phyloP scores from a whole-genome alignment of 345 rosid genomes.

The Camelina laxa region DNA sequence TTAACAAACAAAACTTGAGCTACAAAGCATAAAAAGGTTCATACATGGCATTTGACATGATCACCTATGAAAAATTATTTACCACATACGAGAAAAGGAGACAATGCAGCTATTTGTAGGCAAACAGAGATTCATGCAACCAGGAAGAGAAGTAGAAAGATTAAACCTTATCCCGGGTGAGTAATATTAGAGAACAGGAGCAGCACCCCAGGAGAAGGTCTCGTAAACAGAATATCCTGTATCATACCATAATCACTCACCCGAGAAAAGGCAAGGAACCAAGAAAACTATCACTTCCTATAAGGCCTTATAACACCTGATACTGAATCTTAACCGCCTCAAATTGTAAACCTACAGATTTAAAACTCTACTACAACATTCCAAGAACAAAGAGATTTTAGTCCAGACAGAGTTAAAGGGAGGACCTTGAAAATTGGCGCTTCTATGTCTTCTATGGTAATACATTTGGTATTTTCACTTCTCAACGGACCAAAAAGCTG shows the following conservation, averaged over 20 bases:
- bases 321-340: conserved; percentile 18
- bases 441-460: conserved; percentile 67
- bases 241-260: conserved; percentile 70
- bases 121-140: conserved; percentile 32
- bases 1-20: conserved; percentile 2
- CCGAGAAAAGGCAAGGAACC: conserved; percentile 60
- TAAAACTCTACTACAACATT: neutral
- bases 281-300: conserved; percentile 51
- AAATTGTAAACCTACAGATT: neutral
- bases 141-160: conserved; percentile 51
- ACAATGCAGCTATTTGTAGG: conserved; percentile 14
- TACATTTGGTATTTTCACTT: conserved; percentile 53
- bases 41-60: neutral
- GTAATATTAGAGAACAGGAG: conserved; percentile 60
- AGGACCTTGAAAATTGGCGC: conserved; percentile 72
- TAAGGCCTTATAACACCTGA: conserved; percentile 24
- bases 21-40: conserved; percentile 1
- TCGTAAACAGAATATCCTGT: conserved; percentile 56
- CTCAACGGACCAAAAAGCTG: conserved; percentile 80
- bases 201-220: conserved; percentile 59
- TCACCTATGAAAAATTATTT: conserved; percentile 7
- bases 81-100: neutral
- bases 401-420: conserved; percentile 26
- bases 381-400: neutral
- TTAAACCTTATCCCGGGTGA: conserved; percentile 58